A percentile compares a stretch with the other conserved stretches of the same genome.
phyloP scores from a whole-genome alignment of 2,329 filamentous ascomycete species.

The Boeremia lycopersici region DNA sequence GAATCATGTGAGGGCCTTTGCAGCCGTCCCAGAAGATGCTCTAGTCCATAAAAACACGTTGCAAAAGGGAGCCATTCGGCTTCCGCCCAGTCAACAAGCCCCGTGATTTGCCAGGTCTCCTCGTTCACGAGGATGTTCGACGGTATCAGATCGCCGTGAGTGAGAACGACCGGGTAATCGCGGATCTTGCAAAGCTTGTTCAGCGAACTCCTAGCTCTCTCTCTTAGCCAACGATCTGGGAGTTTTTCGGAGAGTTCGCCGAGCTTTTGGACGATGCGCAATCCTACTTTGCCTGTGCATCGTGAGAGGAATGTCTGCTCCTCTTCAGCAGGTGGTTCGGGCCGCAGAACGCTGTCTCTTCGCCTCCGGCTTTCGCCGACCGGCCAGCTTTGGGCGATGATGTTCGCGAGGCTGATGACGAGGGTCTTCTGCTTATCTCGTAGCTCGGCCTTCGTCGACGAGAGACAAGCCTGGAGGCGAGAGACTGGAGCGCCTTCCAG shows the following conservation, averaged over 20 bases:
- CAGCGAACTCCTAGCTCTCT: conserved; percentile 23
- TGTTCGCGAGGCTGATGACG: conserved; percentile 35
- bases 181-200: conserved; percentile 53
- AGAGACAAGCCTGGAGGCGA: conserved; percentile 14
- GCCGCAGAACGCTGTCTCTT: conserved; percentile 10
- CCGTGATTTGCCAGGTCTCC: conserved; percentile 53
- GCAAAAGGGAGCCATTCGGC: conserved; percentile 67
- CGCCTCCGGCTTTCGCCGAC: not conserved
- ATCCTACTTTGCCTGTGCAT: conserved; percentile 40
- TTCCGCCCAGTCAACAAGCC: conserved; percentile 70
- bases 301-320: conserved; percentile 15
- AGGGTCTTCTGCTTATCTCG: conserved; percentile 27
- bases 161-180: conserved; percentile 61
- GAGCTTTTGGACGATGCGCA: conserved; percentile 34
- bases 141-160: conserved; percentile 65
- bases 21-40: conserved; percentile 63
- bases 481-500: conserved; percentile 34
- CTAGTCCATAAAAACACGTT: conserved; percentile 64
- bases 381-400: conserved; percentile 36
- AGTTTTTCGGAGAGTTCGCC: conserved; percentile 29
- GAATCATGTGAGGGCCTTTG: conserved; percentile 12
- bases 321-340: conserved; percentile 29
- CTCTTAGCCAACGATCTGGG: conserved; percentile 28
- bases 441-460: not conserved
- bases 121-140: conserved; percentile 62